phyloP scores from a whole-genome alignment of 1,284 basidiomycete genomes.

The Puccinia polysora region DNA sequence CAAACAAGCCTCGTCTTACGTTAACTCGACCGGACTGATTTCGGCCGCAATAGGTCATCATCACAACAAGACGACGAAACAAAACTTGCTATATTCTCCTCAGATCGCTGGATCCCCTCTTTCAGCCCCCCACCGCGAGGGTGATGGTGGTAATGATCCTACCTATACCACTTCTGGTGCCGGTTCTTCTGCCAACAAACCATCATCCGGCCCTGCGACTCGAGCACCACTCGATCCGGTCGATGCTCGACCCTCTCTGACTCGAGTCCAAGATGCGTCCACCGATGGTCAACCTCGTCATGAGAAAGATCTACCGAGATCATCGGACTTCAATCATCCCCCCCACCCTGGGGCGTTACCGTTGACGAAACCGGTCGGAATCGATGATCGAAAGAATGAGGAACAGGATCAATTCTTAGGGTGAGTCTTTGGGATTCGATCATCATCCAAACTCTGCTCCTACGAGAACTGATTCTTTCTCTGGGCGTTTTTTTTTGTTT shows the following conservation, averaged over 20 bases:
- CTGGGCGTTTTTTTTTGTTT: not conserved
- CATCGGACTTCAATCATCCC: not conserved
- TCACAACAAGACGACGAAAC: not conserved
- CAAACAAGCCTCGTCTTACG: conserved; percentile 24
- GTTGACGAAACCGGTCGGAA: not conserved
- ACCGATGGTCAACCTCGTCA: not conserved
- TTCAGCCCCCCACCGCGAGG: too few relatives aligned
- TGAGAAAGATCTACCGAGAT: not conserved
- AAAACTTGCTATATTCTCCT: not conserved
- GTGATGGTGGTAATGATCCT: too few relatives aligned
- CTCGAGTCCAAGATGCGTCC: not conserved
- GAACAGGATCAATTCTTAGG: conserved; percentile 40
- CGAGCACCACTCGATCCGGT: too few relatives aligned
- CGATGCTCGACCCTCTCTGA: too few relatives aligned
- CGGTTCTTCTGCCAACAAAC: not conserved
- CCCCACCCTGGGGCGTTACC: not conserved
- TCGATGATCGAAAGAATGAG: not conserved
- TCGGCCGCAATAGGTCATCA: not conserved
- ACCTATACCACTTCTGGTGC: not conserved
- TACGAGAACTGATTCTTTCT: not conserved
- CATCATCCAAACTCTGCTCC: not conserved
- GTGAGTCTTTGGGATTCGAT: not conserved
- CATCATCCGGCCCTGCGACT: not conserved
- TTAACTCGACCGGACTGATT: not conserved
- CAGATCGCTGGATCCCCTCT: too few relatives aligned